Base-by-base conservation (phyloP, 768 basidiomycete species). In the Psilocybe tampanensis region DNA sequence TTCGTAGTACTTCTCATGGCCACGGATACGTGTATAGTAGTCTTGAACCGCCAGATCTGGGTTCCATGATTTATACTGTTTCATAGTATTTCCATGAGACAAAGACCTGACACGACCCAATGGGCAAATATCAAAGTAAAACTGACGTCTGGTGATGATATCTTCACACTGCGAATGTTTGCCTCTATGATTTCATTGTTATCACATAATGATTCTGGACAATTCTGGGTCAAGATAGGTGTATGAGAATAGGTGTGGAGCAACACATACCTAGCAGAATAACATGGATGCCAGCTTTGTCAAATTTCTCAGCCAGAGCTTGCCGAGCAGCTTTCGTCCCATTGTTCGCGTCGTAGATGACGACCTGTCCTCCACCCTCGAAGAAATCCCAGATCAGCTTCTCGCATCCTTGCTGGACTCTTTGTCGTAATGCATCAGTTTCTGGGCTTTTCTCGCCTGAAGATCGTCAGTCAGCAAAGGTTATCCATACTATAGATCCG, bases 341-440 rank as follows among this genome's bases (percentile, higher is more conserved):
- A 64, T 98, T 98, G 68, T 99, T 99, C 24, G 97, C 97, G 69
- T 99, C 97, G 75, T 98, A 98, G 60, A 99, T 95, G 34, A 96
- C 94, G 22, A 98, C 95, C 71, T 99, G 97, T 0, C 96, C 97
- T 5, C 93, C 90, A 2, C 72, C 74, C 56, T 82, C 80, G 72
- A 96, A 98, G 73, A 90, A 97, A 60, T 94, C 86, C 84, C 86
- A 89, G 41, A 98, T 94, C 47, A 88, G 77, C 69, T 90, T 81
- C 74, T 98, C 95, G 60, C 97, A 92, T n/a, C 89, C 92, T 0
- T 81, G 79, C 42, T 88, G 84, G 60, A 96, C 85, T 64, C 79
- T 83, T 63, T 84, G 80, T 50, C 97, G 78, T 42, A 98, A 75
- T 33, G 80, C 83, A 54, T 91, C 79, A 0, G 97, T 98, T 68